A percentile compares a stretch with the other conserved stretches of the same genome.
Conservation (phyloP, 495 filamentous ascomycete genomes). For the Tuber brumale region DNA sequence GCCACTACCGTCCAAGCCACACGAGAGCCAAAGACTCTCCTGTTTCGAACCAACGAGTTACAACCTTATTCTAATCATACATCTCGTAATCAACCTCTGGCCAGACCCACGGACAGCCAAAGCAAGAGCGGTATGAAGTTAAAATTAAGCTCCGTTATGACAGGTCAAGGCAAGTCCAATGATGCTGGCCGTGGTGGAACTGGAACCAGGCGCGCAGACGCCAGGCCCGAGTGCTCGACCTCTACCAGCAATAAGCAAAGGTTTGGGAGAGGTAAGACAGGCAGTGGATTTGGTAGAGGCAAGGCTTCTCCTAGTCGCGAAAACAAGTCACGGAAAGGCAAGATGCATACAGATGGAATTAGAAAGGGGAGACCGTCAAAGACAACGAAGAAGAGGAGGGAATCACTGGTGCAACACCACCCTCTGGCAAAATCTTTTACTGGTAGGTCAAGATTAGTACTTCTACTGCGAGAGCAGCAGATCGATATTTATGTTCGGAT, state of each 20-base stretch:
- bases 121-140: conserved; percentile 7
- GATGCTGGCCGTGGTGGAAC: neutral
- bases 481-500: neutral
- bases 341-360: neutral
- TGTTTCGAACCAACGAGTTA: conserved; percentile 13
- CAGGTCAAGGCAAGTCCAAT: neutral
- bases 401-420: conserved; percentile 16
- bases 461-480: neutral
- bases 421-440: conserved; percentile 31
- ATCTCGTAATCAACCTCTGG: neutral
- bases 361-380: conserved; percentile 2
- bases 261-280: neutral
- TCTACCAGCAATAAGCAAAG: neutral
- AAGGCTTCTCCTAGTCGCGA: neutral
- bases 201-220: neutral
- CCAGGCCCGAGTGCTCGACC: neutral
- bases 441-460: conserved; percentile 15
- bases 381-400: conserved; percentile 21
- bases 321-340: neutral
- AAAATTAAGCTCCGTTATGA: conserved; percentile 28
- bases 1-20: conserved; percentile 33
- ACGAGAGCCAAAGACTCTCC: conserved; percentile 14
- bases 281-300: neutral
- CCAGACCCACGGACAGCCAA: neutral
- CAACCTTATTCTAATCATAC: conserved; percentile 6